These are phyloP conservation scores for Pseudocercospora eumusae DNA, from an alignment of 2,329 filamentous ascomycete species.

Conservation along the genomic window DNA sequence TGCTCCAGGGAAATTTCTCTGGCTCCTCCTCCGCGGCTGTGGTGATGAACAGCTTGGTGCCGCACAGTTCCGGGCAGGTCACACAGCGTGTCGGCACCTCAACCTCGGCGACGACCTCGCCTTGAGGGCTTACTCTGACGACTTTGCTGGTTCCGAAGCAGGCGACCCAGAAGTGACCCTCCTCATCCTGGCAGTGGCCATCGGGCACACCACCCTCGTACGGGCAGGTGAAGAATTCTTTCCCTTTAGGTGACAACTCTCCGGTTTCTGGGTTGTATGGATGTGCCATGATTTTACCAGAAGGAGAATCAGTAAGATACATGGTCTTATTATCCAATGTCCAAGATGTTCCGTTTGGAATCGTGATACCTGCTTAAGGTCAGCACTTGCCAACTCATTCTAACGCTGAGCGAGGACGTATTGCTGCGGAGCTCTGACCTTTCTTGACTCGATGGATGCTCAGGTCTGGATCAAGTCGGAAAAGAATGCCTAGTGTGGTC, in stretches of 20 bases:
- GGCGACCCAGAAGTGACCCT: slow-evolving; percentile 87
- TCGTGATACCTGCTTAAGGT: slow-evolving; percentile 58
- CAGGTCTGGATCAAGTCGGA: slow-evolving; percentile 67
- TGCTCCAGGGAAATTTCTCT: slow-evolving; percentile 63
- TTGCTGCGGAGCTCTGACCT: slow-evolving; percentile 37
- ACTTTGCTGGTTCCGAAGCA: slow-evolving; percentile 78
- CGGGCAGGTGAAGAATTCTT: slow-evolving; percentile 71
- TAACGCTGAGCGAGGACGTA: slow-evolving; percentile 9
- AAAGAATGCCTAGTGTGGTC: slow-evolving; percentile 63
- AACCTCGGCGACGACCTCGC: slow-evolving; percentile 72
- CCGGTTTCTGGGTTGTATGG: slow-evolving; percentile 70
- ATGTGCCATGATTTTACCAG: slow-evolving; percentile 69
- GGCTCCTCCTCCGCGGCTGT: slow-evolving; percentile 70
- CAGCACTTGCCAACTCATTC: background rate
- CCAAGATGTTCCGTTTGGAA: slow-evolving; percentile 86
- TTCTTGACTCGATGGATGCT: slow-evolving; percentile 62
- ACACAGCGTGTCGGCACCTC: slow-evolving; percentile 74
- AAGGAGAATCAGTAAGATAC: slow-evolving; percentile 81
- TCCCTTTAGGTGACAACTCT: slow-evolving; percentile 64
- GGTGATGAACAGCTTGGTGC: slow-evolving; percentile 74
- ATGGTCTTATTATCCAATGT: slow-evolving; percentile 70
- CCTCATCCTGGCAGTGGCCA: slow-evolving; percentile 78
- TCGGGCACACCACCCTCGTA: slow-evolving; percentile 69
- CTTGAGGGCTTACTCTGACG: slow-evolving; percentile 69
- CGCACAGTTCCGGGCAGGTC: slow-evolving; percentile 79